Evolutionary conservation across 2,329 filamentous ascomycete species (phyloP), one percentile per base, ranked within the genome.

Genomic region (Verticillium alfalfae): DNA sequence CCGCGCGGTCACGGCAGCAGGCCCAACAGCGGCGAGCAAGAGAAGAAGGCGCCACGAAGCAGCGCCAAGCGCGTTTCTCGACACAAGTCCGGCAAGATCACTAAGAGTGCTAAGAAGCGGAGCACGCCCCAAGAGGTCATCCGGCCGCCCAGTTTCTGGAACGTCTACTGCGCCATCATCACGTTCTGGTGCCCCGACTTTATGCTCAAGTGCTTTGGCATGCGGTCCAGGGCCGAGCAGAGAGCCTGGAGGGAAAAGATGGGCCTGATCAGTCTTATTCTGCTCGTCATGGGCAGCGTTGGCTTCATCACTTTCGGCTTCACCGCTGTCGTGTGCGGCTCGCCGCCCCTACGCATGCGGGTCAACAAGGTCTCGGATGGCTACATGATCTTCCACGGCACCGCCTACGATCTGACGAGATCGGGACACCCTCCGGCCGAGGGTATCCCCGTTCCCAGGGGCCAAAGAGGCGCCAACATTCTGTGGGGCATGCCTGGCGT

Each of bases 241-340:
- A 86, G 92, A 70, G 95, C 95, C 2, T 99, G 95, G 95, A 87
- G 95, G 67, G 95, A 99, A 74, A 99, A 99, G 83, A 96, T 99
- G 82, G 95, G 95, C 2, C 79, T 99, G 62, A 91, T 97, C 78
- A 97, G 93, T 77, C 88, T 99, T 71, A 99, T 99, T 72, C 72
- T 97, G 37, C 72, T 89, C 63, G 93, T 98, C 72, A 96, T 93
- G 81, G 84, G 87, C 10, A 87, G 93, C 71, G 94, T 99, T 57
- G 95, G 95, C 71, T 99, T 94, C 78, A 80, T 99, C 60, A 99
- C 95, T 0, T 99, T 99, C 70, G 95, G 95, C 55, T 99, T 99
- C 76, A 98, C 92, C 4, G 85, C 90, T 64, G 88, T 88, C 5
- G 95, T 99, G 18, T 99, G 95, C 74, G 87, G 90, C 16, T 76